Evolutionary conservation across 352 stramenopile species (phyloP), one percentile per base, ranked within the genome.

Genomic region (Phytophthora palmivora): DNA sequence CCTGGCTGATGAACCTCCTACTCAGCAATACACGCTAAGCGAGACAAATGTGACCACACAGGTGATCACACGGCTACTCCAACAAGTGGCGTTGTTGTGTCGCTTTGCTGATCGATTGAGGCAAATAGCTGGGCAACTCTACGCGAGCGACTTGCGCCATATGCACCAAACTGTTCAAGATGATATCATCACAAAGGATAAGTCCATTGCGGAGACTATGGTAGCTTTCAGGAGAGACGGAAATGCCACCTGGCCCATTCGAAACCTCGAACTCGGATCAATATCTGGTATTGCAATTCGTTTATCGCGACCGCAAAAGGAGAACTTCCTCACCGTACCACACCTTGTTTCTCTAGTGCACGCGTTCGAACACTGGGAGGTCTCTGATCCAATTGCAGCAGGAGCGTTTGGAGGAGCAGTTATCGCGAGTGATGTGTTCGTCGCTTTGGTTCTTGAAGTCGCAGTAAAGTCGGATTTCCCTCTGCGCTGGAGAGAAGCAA

Each of bases 131-230:
- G 52, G 58, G 8, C 55, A 72, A 4, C 45, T 80, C 16, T 71
- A 81, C 22, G 46, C 62, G 30, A 39, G 22, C 2, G 64, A 82
- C 19, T 38, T 75, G 9, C 52, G 37, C 9, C 26, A 28, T 28
- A 46, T 84, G 3, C 39, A 70, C 22, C 44, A 65, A 18, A 42
- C 36, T 14, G 66, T 87, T 26, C 41, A 56, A n/a, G 42, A 67
- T 2, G 72, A 84, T 41, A 50, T 72, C 7, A 45, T 48, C 10
- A 38, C n/a, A 6, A 87, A 87, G 38, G 67, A 84, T 56, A 52
- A 48, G 15, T n/a, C 24, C 2, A 71, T 87, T 39, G 46, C 64
- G 0, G 12, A 46, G 3, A 49, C 49, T 2, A 76, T 87, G 62
- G 2, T 44, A 10, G 41, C 57, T 6, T 58, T 84, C 2, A 58